A percentile compares a stretch with the other conserved stretches of the same genome.
phyloP scores from a whole-genome alignment of 352 stramenopile genomes.

The Globisporangium carolinianum region DNA sequence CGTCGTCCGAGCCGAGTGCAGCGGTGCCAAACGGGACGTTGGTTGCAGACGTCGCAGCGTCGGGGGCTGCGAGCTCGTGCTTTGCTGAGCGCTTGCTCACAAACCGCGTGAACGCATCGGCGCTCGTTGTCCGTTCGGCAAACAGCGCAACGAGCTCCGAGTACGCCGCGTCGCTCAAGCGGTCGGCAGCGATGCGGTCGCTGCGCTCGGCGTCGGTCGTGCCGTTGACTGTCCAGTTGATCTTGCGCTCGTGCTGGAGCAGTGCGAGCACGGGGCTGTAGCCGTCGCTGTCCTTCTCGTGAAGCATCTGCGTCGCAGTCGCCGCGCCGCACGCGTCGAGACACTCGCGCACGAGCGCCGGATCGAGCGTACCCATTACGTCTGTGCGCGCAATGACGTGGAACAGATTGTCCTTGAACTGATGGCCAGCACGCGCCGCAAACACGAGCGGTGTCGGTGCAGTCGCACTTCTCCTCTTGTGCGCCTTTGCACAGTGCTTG shows the following conservation, averaged over 20 bases:
- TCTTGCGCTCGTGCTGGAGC: slow-evolving; percentile 24
- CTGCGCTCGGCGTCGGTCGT: slow-evolving; percentile 16
- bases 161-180: slow-evolving; percentile 31
- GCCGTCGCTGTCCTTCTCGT: slow-evolving; percentile 35
- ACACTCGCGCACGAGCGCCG: slow-evolving; percentile 29
- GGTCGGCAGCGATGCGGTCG: slow-evolving; percentile 29
- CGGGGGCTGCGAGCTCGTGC: background rate
- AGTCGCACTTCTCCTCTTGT: slow-evolving; percentile 16
- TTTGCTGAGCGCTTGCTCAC: slow-evolving; percentile 4
- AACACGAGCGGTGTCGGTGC: slow-evolving; percentile 17
- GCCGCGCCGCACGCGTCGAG: slow-evolving; percentile 19
- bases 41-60: background rate
- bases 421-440: slow-evolving; percentile 10
- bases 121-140: slow-evolving; percentile 27
- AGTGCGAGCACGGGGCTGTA: slow-evolving; percentile 48
- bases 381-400: slow-evolving; percentile 35
- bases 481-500: slow-evolving; percentile 27
- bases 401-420: slow-evolving; percentile 51
- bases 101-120: slow-evolving; percentile 26
- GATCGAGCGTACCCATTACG: slow-evolving; percentile 13
- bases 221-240: background rate
- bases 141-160: slow-evolving; percentile 44
- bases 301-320: slow-evolving; percentile 29
- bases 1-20: slow-evolving; percentile 2
- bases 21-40: too few relatives aligned